Base-by-base conservation (phyloP, 2,329 filamentous ascomycete species). In the Alternaria burnsii region DNA sequence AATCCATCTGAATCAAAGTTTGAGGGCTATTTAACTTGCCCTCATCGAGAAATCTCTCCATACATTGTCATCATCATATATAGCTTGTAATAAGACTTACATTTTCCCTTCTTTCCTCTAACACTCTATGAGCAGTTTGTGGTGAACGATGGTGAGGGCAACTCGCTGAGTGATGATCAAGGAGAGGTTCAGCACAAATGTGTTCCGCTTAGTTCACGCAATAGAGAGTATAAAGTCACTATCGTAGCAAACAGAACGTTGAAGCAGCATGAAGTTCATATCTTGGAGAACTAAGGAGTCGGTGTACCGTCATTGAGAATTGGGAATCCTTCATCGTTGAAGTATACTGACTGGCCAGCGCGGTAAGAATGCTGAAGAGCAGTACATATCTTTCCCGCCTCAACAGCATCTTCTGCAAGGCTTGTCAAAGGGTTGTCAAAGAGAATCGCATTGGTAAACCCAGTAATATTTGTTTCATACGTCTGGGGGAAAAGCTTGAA, bases 341-440 rank as follows among this genome's bases (percentile, higher is more conserved):
- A 53, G 26, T 53, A 56, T n/a, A 60, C 52, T 6, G 58, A 26
- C 32, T 41, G 41, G 12, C 58, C 46, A 30, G 24, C 56, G 11
- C 52, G 52, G 26, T 54, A 51, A 20, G 58, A 60, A 26, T 60
- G 44, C 20, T 60, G 58, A 4, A 56, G 42, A 3, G 58, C 58
- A 26, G 47, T 60, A 16, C 48, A 43, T 12, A 60, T 60, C 40
- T 60, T 56, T 16, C 48, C 58, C 18, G 52, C 58, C 36, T 60
- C 58, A 16, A 48, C 56, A 16, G 58, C 58, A 55, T 60, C 58
- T 28, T 60, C 52, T 30, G 52, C 48, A 6, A 18, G 26, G 52
- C 58, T 55, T 41, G 52, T 55, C 16, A 60, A 22, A 8, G 58
- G 46, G 26, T 36, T 52, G 6, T 47, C 14, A 38, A 38, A 38